Evolutionary conservation across 768 basidiomycete species (phyloP).

Genomic region (Chlorophyllum brunneum): DNA sequence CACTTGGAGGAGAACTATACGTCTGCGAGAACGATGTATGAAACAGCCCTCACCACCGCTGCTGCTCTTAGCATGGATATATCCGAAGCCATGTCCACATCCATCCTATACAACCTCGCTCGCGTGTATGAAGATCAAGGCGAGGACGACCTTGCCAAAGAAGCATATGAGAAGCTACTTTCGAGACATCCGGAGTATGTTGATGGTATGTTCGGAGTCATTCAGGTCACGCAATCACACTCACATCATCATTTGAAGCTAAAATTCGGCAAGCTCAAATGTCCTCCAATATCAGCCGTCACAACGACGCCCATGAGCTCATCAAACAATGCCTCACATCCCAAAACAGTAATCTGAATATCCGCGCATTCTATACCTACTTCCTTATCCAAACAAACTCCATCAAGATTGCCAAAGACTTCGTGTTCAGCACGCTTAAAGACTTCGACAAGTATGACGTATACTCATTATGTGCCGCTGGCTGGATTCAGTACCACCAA

Average conservation of each 20-base stretch:
- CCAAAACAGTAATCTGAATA: conserved; percentile 72
- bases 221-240: background rate
- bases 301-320: conserved; percentile 81
- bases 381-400: conserved; percentile 82
- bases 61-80: conserved; percentile 39
- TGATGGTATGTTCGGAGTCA: conserved; percentile 64
- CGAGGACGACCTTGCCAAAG: conserved; percentile 67
- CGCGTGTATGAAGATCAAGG: conserved; percentile 86
- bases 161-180: conserved; percentile 84
- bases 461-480: conserved; percentile 88
- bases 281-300: conserved; percentile 61
- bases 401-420: conserved; percentile 74
- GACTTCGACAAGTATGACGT: conserved; percentile 85
- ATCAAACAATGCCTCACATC: conserved; percentile 87
- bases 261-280: conserved; percentile 91
- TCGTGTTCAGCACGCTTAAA: conserved; percentile 85
- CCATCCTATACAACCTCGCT: conserved; percentile 88
- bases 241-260: conserved; percentile 42
- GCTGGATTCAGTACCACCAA: conserved; percentile 81
- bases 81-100: conserved; percentile 72
- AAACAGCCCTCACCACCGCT: conserved; percentile 65
- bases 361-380: conserved; percentile 91
- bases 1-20: conserved; percentile 61
- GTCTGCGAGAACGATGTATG: conserved; percentile 64
- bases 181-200: conserved; percentile 93